phyloP scores from a whole-genome alignment of 495 filamentous ascomycete genomes.

The Podospora pseudocomata region DNA sequence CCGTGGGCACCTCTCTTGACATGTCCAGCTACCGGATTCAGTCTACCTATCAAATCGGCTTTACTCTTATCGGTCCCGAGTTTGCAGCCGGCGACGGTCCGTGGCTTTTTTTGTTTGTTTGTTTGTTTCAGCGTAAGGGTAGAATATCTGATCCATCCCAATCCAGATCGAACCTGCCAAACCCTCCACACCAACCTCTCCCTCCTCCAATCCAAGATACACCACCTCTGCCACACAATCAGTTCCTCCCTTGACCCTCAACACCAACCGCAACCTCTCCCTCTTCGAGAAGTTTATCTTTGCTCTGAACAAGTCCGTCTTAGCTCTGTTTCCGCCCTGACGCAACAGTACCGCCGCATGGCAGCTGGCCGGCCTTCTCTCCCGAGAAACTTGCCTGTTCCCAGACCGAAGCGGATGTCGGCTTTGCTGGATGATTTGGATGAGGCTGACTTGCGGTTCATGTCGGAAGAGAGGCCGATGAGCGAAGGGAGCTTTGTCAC shows the following conservation, averaged over 20 bases:
- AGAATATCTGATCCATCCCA: not conserved
- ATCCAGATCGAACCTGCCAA: not conserved
- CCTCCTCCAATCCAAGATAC: not conserved
- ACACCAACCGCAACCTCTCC: conserved; percentile 23
- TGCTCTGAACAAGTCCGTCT: conserved; percentile 34
- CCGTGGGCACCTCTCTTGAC: conserved; percentile 34
- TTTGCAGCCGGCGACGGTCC: conserved; percentile 38
- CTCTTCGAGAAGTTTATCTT: conserved; percentile 29
- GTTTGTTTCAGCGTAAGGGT: not conserved
- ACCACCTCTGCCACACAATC: conserved; percentile 21
- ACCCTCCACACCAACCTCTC: not conserved
- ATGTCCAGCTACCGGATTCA: conserved; percentile 33
- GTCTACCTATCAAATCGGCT: conserved; percentile 35
- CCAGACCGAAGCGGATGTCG: conserved; percentile 16
- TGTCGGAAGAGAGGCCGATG: not conserved
- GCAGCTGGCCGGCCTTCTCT: conserved; percentile 33
- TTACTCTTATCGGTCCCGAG: conserved; percentile 35
- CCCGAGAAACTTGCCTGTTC: conserved; percentile 30
- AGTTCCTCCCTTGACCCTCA: not conserved
- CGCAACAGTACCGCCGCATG: conserved; percentile 37
- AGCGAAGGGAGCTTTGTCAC: not conserved
- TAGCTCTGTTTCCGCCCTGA: conserved; percentile 30
- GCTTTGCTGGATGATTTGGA: conserved; percentile 2
- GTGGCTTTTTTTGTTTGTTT: not conserved
- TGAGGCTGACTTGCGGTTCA: not conserved